These are phyloP conservation scores for Radiomyces spectabilis DNA, from an alignment of 192 early-diverging fungal species.

Conservation along the genomic window DNA sequence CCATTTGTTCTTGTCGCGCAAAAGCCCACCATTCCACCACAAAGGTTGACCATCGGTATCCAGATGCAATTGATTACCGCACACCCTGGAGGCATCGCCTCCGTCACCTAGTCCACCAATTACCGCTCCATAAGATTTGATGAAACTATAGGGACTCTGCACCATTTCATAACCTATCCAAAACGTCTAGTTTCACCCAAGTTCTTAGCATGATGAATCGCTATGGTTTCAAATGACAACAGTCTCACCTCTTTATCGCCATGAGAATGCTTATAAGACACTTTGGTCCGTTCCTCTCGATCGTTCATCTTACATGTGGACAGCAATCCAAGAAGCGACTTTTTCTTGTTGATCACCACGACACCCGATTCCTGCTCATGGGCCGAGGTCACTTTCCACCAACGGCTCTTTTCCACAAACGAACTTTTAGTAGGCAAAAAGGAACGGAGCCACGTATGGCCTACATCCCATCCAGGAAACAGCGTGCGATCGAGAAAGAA, in stretches of 20 bases:
- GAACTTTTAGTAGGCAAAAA: conserved; percentile 37
- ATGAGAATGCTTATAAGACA: conserved; percentile 36
- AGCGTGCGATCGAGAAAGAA: conserved; percentile 60
- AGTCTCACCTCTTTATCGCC: conserved; percentile 65
- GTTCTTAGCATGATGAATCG: no score
- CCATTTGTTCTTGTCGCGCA: conserved; percentile 39
- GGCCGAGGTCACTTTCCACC: conserved; percentile 24
- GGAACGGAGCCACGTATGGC: conserved; percentile 38
- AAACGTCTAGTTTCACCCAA: no score
- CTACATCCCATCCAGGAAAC: conserved; percentile 22
- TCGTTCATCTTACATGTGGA: conserved; percentile 49
- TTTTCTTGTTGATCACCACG: conserved; percentile 44
- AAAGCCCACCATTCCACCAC: conserved; percentile 50
- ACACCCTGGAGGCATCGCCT: conserved; percentile 22
- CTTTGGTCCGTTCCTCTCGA: conserved; percentile 35
- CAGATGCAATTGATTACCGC: conserved; percentile 38
- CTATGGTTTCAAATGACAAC: no score
- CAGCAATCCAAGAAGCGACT: conserved; percentile 42
- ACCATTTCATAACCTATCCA: conserved; percentile 60
- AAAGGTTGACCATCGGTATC: conserved; percentile 28
- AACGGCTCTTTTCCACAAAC: conserved; percentile 29
- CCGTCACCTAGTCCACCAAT: conserved; percentile 39
- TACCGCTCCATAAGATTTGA: conserved; percentile 38
- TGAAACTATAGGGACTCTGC: conserved; percentile 43
- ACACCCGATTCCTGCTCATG: conserved; percentile 65